These are phyloP conservation scores for Ganoderma leucocontextum DNA, from an alignment of 1,284 basidiomycete species.

Conservation along the genomic window DNA sequence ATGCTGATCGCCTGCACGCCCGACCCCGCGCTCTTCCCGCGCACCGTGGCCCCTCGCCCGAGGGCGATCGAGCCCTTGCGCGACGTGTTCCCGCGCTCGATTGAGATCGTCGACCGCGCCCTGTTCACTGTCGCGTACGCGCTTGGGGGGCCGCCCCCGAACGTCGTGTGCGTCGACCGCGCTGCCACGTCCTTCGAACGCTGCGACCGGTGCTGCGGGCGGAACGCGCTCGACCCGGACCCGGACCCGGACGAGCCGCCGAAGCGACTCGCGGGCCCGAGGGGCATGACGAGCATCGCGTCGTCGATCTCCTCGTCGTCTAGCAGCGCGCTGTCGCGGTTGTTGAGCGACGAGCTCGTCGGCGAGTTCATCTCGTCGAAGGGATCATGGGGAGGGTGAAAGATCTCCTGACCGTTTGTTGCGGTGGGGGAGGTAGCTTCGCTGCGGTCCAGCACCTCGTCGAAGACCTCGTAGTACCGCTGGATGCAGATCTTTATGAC, in stretches of 20 bases:
- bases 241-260: conserved; percentile 18
- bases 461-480: conserved; percentile 86
- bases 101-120: conserved; percentile 67
- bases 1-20: conserved; percentile 76
- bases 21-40: conserved; percentile 65
- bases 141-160: conserved; percentile 35
- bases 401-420: conserved; percentile 37
- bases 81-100: conserved; percentile 54
- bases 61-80: conserved; percentile 68
- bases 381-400: conserved; percentile 28
- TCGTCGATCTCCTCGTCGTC: conserved; percentile 78
- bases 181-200: conserved; percentile 26
- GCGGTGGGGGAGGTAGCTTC: conserved; percentile 59
- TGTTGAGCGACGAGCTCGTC: conserved; percentile 33
- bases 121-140: conserved; percentile 39
- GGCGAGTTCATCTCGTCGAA: conserved; percentile 39
- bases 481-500: conserved; percentile 82
- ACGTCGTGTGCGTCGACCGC: conserved; percentile 38
- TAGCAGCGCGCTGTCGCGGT: conserved; percentile 49
- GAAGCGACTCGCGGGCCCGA: conserved; percentile 53
- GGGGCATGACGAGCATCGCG: conserved; percentile 77
- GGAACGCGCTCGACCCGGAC: conserved; percentile 30
- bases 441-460: conserved; percentile 73
- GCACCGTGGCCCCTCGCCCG: conserved; percentile 61
- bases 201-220: conserved; percentile 30